Percentiles rank a stretch among this genome's conserved stretches.
phyloP scores from a whole-genome alignment of 345 rosid species.

The Adansonia digitata region DNA sequence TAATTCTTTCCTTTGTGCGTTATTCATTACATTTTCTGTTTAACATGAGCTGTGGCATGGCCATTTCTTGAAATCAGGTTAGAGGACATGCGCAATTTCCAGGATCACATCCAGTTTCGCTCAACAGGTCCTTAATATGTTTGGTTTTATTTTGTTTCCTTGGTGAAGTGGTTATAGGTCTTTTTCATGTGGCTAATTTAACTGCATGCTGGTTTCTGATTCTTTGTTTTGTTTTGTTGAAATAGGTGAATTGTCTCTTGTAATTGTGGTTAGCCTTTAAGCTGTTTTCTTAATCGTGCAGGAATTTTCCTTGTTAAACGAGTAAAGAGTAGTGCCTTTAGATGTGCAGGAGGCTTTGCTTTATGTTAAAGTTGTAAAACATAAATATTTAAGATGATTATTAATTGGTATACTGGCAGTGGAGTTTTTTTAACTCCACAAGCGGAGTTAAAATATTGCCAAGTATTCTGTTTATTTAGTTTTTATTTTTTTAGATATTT shows the following conservation, averaged over 20 bases:
- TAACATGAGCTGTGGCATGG: constrained; percentile 13
- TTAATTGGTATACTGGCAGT: no score
- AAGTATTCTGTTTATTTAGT: no score
- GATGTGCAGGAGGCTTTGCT: neutral
- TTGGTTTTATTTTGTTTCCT: neutral
- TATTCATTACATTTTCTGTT: neutral
- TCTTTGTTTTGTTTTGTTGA: neutral
- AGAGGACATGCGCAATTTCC: constrained; percentile 68
- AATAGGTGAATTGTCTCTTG: neutral
- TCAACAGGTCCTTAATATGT: constrained; percentile 50
- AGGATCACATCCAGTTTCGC: constrained; percentile 86
- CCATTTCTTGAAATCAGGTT: constrained; percentile 41
- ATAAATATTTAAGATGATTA: no score
- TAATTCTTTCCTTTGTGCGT: neutral
- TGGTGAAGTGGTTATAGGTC: neutral
- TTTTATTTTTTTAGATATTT: no score
- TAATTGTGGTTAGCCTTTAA: neutral
- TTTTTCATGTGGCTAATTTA: neutral
- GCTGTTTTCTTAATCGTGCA: neutral
- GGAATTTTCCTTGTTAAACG: neutral
- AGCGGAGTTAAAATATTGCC: no score
- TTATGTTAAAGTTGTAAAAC: neutral
- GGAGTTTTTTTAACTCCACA: no score
- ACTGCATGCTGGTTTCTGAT: neutral
- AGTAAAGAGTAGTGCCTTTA: neutral